Evolutionary conservation across 176 grass and related monocot genomes (phyloP), one percentile per base, ranked within the genome.

Genomic region (Canna indica): DNA sequence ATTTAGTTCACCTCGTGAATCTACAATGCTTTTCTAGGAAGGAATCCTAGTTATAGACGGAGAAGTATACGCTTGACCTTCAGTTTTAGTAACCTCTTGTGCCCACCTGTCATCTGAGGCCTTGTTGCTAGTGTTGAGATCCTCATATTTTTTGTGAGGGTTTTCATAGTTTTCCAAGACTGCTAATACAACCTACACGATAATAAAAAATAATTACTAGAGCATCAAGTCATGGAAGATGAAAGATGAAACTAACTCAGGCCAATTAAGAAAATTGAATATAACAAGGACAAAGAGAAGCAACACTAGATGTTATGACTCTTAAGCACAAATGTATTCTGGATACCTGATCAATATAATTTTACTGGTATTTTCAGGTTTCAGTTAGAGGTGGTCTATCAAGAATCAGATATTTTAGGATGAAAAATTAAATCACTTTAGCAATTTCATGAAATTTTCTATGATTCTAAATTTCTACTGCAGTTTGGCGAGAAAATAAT

Each of bases 151-250:
- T 81, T 82, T 79, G 75, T 97, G 83, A 36, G 75, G 79, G 74
- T 74, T 92, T 54, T 90, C 86, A 66, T 85, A 97, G 70, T 91
- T 90, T 76, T 97, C 93, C 64, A 97, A 69, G 74, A 92, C 84
- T 82, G 79, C 84, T 73, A 84, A 92, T 35, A 97, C 86, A 83
- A 97, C 88, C 93, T 97, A 74, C 24, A 53, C 33, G 8, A 45
- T 17, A 3, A 44, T 70, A 18, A 59, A 39, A 44, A 17, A 28
- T 60, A 17, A 60, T 17, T n/a, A 69, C 9, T 9, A 69, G n/a
- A n/a, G n/a, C n/a, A 69, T 17, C 14, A 13, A 35, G 15, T 33
- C 32, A 24, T 54, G n/a, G n/a, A n/a, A n/a, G n/a, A n/a, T n/a
- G 50, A n/a, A 54, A 25, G 47, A 18, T 54, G 50, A 18, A 4